Evolutionary conservation across 2,329 filamentous ascomycete species (phyloP).

Genomic region (Ascochyta lentis): DNA sequence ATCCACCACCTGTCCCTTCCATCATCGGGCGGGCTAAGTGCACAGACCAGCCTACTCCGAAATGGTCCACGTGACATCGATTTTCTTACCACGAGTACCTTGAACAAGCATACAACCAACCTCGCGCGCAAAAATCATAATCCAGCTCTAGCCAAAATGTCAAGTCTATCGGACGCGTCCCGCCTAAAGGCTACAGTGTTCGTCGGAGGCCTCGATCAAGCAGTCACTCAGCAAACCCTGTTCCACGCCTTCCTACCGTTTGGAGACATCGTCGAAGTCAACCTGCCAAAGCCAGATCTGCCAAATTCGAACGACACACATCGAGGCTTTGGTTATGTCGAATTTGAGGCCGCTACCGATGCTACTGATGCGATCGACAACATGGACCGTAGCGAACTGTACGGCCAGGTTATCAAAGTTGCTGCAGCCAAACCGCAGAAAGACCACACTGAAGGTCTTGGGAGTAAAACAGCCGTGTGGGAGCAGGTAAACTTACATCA

Average conservation of each 20-base stretch:
- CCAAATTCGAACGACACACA: conserved; percentile 81
- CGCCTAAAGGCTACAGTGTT: conserved; percentile 92
- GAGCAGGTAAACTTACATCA: conserved; percentile 74
- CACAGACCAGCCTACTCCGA: conserved; percentile 43
- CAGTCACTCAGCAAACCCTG: conserved; percentile 76
- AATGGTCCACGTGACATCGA: conserved; percentile 35
- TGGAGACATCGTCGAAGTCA: conserved; percentile 91
- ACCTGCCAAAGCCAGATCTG: conserved; percentile 85
- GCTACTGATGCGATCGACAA: conserved; percentile 97
- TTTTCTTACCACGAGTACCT: conserved; percentile 12
- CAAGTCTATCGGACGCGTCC: conserved; percentile 77
- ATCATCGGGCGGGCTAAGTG: conserved; percentile 19
- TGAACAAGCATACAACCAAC: conserved; percentile 13
- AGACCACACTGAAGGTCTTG: conserved; percentile 83
- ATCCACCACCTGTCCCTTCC: conserved; percentile 47
- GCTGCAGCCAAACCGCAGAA: conserved; percentile 91
- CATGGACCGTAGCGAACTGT: conserved; percentile 97
- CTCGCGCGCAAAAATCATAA: neutral
- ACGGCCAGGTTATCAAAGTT: conserved; percentile 89
- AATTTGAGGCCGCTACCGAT: conserved; percentile 85
- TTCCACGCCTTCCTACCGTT: conserved; percentile 96
- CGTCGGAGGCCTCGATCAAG: conserved; percentile 84
- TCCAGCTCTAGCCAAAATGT: conserved; percentile 18
- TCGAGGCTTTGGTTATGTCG: conserved; percentile 94
- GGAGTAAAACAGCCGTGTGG: conserved; percentile 94